Percentiles rank a stretch among this genome's conserved stretches.
Conservation (phyloP, 306 rosid genomes). For the Casuarina cunninghamiana region DNA sequence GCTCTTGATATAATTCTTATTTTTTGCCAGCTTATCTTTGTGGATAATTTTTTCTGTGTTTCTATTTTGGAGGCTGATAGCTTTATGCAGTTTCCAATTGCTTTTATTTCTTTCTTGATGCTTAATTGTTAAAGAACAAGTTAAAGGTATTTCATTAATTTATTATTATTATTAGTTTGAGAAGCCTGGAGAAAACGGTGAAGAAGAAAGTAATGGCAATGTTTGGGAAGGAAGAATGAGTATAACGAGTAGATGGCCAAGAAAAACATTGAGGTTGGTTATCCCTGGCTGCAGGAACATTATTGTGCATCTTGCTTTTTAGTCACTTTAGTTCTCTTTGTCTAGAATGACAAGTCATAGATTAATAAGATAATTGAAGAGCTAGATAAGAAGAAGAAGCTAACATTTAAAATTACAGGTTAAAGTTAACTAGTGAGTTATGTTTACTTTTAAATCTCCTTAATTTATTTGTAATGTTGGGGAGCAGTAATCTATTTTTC, state of each 20-base stretch:
- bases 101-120: slow-evolving; percentile 7
- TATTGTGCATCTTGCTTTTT: slow-evolving; percentile 18
- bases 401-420: slow-evolving; percentile 88
- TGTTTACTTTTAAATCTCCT: slow-evolving; percentile 1
- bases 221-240: slow-evolving; percentile 99
- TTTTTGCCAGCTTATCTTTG: not conserved
- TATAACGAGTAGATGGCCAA: slow-evolving; percentile 87
- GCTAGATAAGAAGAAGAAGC: slow-evolving; percentile 96
- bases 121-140: slow-evolving; percentile 11
- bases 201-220: slow-evolving; percentile 98
- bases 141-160: no score
- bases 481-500: slow-evolving; percentile 3
- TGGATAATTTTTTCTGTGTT: not conserved
- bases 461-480: not conserved
- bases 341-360: slow-evolving; percentile 88
- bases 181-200: slow-evolving; percentile 98
- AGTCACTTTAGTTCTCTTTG: slow-evolving; percentile 34
- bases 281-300: slow-evolving; percentile 11
- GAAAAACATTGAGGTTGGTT: slow-evolving; percentile 91
- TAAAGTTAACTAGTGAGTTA: slow-evolving; percentile 75
- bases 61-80: slow-evolving; percentile 7
- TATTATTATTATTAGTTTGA: slow-evolving; percentile 14
- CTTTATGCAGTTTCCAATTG: not conserved
- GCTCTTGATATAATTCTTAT: not conserved
- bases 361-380: slow-evolving; percentile 97